Evolutionary conservation across 352 stramenopile species (phyloP).

Genomic region (Phytophthora quininea): DNA sequence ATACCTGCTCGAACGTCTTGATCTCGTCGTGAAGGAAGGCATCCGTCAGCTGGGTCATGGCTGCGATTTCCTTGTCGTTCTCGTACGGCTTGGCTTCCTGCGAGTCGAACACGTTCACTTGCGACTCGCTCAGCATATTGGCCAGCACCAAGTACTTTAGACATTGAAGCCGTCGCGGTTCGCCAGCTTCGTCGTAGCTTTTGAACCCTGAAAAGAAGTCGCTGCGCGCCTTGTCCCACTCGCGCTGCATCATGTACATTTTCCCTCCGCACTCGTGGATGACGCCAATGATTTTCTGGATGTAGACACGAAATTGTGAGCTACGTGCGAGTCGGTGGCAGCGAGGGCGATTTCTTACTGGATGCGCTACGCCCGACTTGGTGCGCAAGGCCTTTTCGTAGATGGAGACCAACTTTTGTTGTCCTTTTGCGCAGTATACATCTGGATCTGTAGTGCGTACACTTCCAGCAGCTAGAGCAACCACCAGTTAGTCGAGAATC

Average conservation of each 20-base stretch:
- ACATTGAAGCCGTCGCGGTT: slow-evolving; percentile 90
- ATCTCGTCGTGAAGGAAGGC: slow-evolving; percentile 96
- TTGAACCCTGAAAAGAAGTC: slow-evolving; percentile 97
- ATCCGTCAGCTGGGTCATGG: slow-evolving; percentile 96
- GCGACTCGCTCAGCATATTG: slow-evolving; percentile 94
- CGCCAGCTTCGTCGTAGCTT: slow-evolving; percentile 96
- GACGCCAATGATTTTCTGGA: slow-evolving; percentile 91
- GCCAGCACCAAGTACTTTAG: slow-evolving; percentile 96
- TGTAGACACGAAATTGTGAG: slow-evolving; percentile 4
- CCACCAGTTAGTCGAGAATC: not conserved
- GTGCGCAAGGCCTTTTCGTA: slow-evolving; percentile 91
- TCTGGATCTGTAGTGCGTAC: slow-evolving; percentile 93
- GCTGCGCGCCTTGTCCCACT: slow-evolving; percentile 93
- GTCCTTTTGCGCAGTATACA: slow-evolving; percentile 92
- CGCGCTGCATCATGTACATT: slow-evolving; percentile 95
- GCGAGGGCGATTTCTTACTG: slow-evolving; percentile 37
- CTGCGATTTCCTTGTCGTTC: slow-evolving; percentile 95
- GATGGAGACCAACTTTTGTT: slow-evolving; percentile 94
- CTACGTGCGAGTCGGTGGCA: no score
- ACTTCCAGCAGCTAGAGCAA: slow-evolving; percentile 88
- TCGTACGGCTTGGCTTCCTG: slow-evolving; percentile 93
- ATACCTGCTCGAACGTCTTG: slow-evolving; percentile 93
- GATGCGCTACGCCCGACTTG: slow-evolving; percentile 91
- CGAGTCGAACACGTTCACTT: slow-evolving; percentile 96
- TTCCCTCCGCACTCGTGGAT: slow-evolving; percentile 96